Base-by-base conservation (phyloP, 208 protist species). In the Trypanosoma vivax region DNA sequence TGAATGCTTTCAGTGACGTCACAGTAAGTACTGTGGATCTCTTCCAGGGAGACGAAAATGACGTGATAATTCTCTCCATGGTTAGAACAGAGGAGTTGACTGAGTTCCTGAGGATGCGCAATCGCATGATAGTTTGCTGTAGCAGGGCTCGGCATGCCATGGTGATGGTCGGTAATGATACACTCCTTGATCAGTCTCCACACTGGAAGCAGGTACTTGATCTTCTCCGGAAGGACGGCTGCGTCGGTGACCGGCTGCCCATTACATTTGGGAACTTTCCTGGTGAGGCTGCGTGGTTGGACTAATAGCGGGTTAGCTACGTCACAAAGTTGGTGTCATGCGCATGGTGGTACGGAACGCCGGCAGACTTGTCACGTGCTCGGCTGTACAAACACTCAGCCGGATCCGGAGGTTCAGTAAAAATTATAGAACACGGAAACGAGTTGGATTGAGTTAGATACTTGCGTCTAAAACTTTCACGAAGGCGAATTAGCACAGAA, bases 21-120 rank as follows among this genome's bases (percentile, higher is more conserved):
- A 70, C 60, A 2, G 80, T 97, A 34, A 78, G 74, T 49, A 98
- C 95, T 27, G 86, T 98, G 4, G 95, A 98, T 70, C 83, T 95
- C 18, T 98, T 87, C 72, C 96, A 98, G 54, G 96, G 96, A 16
- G 89, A 97, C 48, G 95, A 98, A 72, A 91, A 90, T 42, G 89
- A 97, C 45, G 52, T 98, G 24, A 81, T 98, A 11, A 78, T 98
- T 42, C 56, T 97, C 25, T 97, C 90, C 2, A 55, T 97, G 23
- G 94, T 97, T 33, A 85, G 96, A 2, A 96, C 87, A 29, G 93
- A 95, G 59, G 78, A 75, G 45, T 50, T 93, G 57, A 97, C 96
- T 19, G 94, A 97, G 30, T 98, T 98, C 53, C 75, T 98, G 41
- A 71, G 77, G 24, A 92, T 86, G 43, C 67, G 77, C 11, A 96